These are phyloP conservation scores for Plasmodium reichenowi DNA, from an alignment of 169 alveolate species.

Conservation along the genomic window DNA sequence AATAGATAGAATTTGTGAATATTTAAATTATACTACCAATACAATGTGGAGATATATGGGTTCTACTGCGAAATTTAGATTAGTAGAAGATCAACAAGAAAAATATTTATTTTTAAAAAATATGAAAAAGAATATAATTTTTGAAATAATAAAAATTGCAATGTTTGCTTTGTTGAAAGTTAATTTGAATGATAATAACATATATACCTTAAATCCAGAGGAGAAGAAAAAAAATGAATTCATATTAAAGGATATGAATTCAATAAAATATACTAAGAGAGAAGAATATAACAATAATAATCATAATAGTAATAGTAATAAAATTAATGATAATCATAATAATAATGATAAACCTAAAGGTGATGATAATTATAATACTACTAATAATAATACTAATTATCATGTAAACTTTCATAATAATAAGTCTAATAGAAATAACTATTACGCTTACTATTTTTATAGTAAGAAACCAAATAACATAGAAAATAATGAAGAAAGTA, in stretches of 20 bases:
- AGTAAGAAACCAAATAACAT: not conserved
- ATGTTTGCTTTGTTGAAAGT: slow-evolving; percentile 67
- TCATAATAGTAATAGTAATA: not conserved
- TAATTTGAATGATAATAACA: slow-evolving; percentile 73
- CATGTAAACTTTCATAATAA: not conserved
- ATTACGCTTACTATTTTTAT: too few species aligned
- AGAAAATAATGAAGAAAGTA: not conserved
- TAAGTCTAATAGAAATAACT: not conserved
- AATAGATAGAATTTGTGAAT: slow-evolving; percentile 67
- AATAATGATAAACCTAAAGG: not conserved
- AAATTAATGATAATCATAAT: not conserved
- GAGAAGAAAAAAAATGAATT: not conserved
- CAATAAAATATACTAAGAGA: not conserved
- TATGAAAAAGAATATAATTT: slow-evolving; percentile 65
- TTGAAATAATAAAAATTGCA: slow-evolving; percentile 71
- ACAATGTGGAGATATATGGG: slow-evolving; percentile 74
- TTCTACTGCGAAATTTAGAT: slow-evolving; percentile 53
- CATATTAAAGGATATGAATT: not conserved
- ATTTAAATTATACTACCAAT: slow-evolving; percentile 37
- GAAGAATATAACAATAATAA: not conserved
- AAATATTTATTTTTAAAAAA: slow-evolving; percentile 66
- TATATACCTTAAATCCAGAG: slow-evolving; percentile 21
- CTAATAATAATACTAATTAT: not conserved
- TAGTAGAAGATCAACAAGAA: slow-evolving; percentile 68
- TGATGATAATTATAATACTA: not conserved